Evolutionary conservation across 352 stramenopile genomes (phyloP), one percentile per base, ranked within the genome.

Genomic region (Phytophthora sp.): DNA sequence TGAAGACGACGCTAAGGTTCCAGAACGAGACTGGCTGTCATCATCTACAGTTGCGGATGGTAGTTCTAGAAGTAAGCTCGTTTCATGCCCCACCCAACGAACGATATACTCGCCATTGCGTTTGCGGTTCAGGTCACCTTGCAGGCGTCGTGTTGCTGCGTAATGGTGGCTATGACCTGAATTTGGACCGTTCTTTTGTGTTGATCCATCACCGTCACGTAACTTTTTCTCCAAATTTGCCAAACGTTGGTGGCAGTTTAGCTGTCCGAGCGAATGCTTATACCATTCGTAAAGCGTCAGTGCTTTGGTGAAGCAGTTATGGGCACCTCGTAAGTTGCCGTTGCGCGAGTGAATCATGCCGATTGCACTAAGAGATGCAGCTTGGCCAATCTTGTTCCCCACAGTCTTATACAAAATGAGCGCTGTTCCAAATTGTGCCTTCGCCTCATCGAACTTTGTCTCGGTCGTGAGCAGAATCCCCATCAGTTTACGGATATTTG

Each of bases 201-300:
- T 59, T 32, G 85, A 45, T 2, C 79, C 82, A 45, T 91, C 82
- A 6, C 82, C 82, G 43, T 91, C 82, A 28, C 82, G 80, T 24
- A 94, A 59, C 46, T 94, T 94, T 57, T 94, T 94, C 55, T 94
- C 84, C n/a, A 94, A 54, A 44, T 94, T 91, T 11, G 82, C 84
- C 27, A 94, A 76, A 4, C 84, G 80, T 50, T 94, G 84, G 48
- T 94, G 84, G 52, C 84, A 92, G 35, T 94, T 94, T 17, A 94
- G 46, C 37, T 94, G 84, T 1, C 84, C 84, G 8, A 94, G 59
- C 7, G 82, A 73, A 58, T 94, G 84, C 20, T 94, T 89, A 57
- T 88, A 91, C 84, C 84, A 94, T 59, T 94, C 84, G 49, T 92
- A 94, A 2, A 94, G 48, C 20, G 84, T 91, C 43, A 94, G 60